These are phyloP conservation scores for Solanum hybrid DNA, from an alignment of 305 asterid genomes.

Conservation along the genomic window DNA sequence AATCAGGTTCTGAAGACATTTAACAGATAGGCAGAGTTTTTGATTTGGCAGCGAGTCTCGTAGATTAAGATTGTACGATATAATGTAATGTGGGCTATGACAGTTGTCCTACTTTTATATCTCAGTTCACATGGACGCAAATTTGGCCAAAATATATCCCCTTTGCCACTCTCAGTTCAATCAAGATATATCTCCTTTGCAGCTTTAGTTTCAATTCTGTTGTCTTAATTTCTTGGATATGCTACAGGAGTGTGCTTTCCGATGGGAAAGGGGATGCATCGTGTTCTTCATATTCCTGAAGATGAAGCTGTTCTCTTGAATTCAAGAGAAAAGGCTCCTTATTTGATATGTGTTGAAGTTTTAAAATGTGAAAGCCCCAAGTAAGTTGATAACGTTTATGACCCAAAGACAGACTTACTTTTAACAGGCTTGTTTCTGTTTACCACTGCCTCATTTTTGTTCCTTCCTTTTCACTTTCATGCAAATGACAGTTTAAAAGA, in stretches of 20 bases:
- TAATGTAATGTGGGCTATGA: background rate
- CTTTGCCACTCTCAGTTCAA: background rate
- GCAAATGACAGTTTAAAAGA: slow-evolving; percentile 64
- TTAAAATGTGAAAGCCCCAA: slow-evolving; percentile 78
- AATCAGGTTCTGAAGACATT: background rate
- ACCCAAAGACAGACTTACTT: slow-evolving; percentile 1
- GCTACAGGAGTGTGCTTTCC: slow-evolving; percentile 85
- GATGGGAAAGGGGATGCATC: slow-evolving; percentile 90
- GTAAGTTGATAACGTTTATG: slow-evolving; percentile 30
- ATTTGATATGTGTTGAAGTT: slow-evolving; percentile 90
- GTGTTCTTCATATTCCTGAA: slow-evolving; percentile 96
- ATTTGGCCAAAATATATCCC: background rate
- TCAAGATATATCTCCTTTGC: background rate
- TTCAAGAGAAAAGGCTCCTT: slow-evolving; percentile 99
- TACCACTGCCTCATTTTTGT: background rate
- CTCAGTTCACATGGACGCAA: background rate
- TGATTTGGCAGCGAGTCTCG: background rate
- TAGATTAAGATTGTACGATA: background rate
- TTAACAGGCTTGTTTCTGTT: background rate
- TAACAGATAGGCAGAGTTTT: background rate
- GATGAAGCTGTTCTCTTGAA: slow-evolving; percentile 97
- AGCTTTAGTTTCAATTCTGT: slow-evolving; percentile 14
- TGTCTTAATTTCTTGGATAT: slow-evolving; percentile 12
- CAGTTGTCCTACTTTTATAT: background rate
- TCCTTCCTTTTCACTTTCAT: slow-evolving; percentile 13